A percentile compares a stretch with the other conserved stretches of the same genome.
phyloP scores from a whole-genome alignment of 352 stramenopile species.

The Stephanocyclus meneghinianus region DNA sequence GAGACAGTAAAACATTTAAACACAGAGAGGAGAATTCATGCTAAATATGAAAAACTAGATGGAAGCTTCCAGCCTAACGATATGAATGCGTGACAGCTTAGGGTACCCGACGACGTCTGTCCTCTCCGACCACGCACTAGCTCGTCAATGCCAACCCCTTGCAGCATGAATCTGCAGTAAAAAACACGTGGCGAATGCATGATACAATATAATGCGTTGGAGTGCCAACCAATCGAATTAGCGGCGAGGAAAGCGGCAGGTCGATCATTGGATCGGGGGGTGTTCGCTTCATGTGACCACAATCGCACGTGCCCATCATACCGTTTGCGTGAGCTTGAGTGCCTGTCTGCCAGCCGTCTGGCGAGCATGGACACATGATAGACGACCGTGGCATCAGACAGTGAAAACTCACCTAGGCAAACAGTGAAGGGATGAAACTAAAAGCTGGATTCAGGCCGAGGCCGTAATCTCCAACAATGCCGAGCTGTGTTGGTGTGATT shows the following conservation, averaged over 20 bases:
- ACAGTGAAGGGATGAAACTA: too few relatives aligned
- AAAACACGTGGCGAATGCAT: neutral
- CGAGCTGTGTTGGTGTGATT: too few relatives aligned
- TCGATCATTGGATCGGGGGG: neutral
- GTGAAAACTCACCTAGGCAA: too few relatives aligned
- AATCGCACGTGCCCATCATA: neutral
- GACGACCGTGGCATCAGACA: too few relatives aligned
- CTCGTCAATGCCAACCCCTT: neutral
- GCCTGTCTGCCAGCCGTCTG: neutral
- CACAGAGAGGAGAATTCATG: too few relatives aligned
- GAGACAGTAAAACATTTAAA: too few relatives aligned
- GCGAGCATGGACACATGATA: neutral
- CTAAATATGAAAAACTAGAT: too few relatives aligned
- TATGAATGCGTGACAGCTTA: too few relatives aligned
- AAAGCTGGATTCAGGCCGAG: too few relatives aligned
- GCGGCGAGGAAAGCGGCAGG: neutral
- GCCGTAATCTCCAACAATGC: too few relatives aligned
- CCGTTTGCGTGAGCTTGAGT: neutral
- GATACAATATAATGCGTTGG: neutral
- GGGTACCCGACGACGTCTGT: conserved; percentile 11
- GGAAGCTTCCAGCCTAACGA: too few relatives aligned
- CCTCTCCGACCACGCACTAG: conserved; percentile 20
- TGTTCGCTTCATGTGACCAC: neutral
- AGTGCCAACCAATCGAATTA: neutral
- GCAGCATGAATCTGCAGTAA: neutral